These are phyloP conservation scores for Talaromyces funiculosus DNA, from an alignment of 2,329 filamentous ascomycete genomes.

Conservation along the genomic window DNA sequence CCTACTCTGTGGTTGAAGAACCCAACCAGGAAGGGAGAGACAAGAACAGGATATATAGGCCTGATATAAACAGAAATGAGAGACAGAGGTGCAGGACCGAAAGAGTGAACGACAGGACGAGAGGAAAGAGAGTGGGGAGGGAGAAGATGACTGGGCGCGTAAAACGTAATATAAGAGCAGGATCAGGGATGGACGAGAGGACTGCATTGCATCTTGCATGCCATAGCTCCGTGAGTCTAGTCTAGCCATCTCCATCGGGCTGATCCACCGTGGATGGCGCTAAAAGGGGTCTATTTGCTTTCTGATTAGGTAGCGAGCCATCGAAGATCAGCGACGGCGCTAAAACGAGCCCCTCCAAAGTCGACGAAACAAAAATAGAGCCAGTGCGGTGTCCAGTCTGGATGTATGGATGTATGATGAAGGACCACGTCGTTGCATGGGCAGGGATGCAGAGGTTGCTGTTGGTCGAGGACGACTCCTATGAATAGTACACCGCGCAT, in stretches of 20 bases:
- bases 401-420: too few relatives aligned
- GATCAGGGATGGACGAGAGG: conserved; percentile 6
- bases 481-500: neutral
- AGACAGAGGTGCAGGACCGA: neutral
- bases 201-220: conserved; percentile 10
- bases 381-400: too few relatives aligned
- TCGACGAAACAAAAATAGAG: neutral
- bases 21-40: conserved; percentile 8
- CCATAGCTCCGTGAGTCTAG: neutral
- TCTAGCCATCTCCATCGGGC: neutral
- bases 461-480: neutral
- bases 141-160: neutral
- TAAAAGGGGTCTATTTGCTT: neutral
- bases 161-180: conserved; percentile 4
- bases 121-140: conserved; percentile 10
- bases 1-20: conserved; percentile 3
- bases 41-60: conserved; percentile 4
- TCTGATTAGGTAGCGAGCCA: neutral
- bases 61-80: conserved; percentile 1
- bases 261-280: neutral
- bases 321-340: neutral
- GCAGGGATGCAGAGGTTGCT: neutral
- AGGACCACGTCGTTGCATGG: too few relatives aligned
- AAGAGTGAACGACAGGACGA: neutral
- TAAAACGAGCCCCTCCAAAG: neutral